Base-by-base conservation (phyloP, 768 basidiomycete genomes). In the Tulasnella sp. region DNA sequence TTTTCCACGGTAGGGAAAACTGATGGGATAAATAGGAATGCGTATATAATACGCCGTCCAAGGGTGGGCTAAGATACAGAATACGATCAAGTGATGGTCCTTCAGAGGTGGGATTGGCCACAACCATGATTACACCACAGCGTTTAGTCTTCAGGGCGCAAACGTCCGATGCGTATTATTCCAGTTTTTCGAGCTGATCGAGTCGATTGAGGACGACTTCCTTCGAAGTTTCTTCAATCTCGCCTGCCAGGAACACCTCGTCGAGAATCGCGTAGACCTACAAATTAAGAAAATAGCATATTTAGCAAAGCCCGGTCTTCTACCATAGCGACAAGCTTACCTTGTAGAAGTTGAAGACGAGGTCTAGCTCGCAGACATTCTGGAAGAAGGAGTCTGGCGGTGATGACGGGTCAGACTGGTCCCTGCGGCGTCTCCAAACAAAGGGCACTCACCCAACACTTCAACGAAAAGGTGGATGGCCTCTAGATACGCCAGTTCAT, bases 271-370 rank as follows among this genome's bases (percentile, higher is more conserved):
- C 96, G 83, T 99, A 99, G 9, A 99, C 97, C 95, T 97, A 75
- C 36, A 21, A 48, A 42, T 10, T n/a, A 75, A 46, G 1, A n/a
- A 8, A 42, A 48, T 34, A 42, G 3, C 52, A n/a, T 46, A 27
- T 2, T n/a, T 18, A 40, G 52, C 12, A 40, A 76, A 14, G 27
- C 10, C 27, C 27, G 12, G 1, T 62, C 1, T 7, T 52, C 31
- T 21, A 5, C 24, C 14, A 46, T 36, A n/a, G 34, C 3, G 36
- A 31, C 21, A 36, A 2, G 80, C 85, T 27, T 58, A 93, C 95
- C 88, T 99, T 99, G 87, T 99, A 98, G 85, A 99, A 99, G 85
- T 98, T 98, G 88, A 99, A 99, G 2, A 99, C 98, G 0, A 99
- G 90, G 84, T 99, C 98, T 40, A 98, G 88, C 85, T 98, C 97